Evolutionary conservation across 2,329 filamentous ascomycete genomes (phyloP).

Genomic region (Cladosporium sp.): DNA sequence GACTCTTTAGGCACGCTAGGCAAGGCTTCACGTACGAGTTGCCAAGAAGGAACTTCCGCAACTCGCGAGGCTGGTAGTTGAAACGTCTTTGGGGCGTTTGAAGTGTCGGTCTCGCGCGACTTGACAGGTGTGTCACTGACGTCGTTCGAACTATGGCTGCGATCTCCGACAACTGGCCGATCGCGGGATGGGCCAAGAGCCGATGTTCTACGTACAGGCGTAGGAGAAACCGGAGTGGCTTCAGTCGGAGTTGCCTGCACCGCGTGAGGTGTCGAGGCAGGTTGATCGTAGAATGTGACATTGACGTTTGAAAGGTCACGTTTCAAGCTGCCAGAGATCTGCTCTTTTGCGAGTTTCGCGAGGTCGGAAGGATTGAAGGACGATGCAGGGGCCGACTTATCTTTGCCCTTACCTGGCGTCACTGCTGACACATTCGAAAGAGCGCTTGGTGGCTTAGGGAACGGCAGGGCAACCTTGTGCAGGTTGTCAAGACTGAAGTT

Average conservation of each 20-base stretch:
- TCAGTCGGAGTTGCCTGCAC: slow-evolving; percentile 32
- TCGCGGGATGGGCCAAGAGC: slow-evolving; percentile 39
- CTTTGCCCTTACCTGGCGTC: slow-evolving; percentile 68
- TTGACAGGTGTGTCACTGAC: slow-evolving; percentile 24
- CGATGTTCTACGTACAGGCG: slow-evolving; percentile 65
- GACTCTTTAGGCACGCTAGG: slow-evolving; percentile 64
- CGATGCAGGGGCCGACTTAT: slow-evolving; percentile 54
- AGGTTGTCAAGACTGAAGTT: slow-evolving; percentile 70
- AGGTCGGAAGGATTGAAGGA: slow-evolving; percentile 79
- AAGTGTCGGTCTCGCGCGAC: slow-evolving; percentile 27
- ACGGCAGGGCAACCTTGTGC: slow-evolving; percentile 75
- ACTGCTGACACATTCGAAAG: slow-evolving; percentile 46
- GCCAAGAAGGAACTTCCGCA: slow-evolving; percentile 36
- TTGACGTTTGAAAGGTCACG: slow-evolving; percentile 73
- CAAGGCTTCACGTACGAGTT: slow-evolving; percentile 38
- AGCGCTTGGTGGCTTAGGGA: slow-evolving; percentile 59
- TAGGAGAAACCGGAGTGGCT: slow-evolving; percentile 62
- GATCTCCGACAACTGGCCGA: slow-evolving; percentile 25
- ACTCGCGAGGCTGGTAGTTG: slow-evolving; percentile 56
- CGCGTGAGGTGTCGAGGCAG: slow-evolving; percentile 22
- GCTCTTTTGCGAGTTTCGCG: slow-evolving; percentile 62
- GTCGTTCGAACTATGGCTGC: slow-evolving; percentile 22
- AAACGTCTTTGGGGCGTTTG: slow-evolving; percentile 48
- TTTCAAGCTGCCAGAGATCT: slow-evolving; percentile 49
- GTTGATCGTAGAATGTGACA: slow-evolving; percentile 67